These are phyloP conservation scores for Termitomyces sp. DNA, from an alignment of 1,284 basidiomycete genomes.

Conservation along the genomic window DNA sequence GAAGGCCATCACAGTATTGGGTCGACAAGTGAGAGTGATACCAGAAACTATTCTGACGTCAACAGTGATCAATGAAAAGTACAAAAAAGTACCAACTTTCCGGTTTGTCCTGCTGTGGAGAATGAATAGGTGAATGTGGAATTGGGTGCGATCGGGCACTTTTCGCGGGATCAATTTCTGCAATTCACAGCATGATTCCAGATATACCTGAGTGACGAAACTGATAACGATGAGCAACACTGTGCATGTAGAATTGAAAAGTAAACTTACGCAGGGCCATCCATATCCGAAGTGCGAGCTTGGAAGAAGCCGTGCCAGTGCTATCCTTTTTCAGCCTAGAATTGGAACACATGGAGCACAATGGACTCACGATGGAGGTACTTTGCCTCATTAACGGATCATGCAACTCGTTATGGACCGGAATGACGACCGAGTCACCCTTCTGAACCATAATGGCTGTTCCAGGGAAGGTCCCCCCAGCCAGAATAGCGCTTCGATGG, in stretches of 20 bases:
- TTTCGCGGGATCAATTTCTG: conserved; percentile 10
- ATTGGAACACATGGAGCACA: not conserved
- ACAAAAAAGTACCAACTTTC: conserved; percentile 19
- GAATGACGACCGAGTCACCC: conserved; percentile 22
- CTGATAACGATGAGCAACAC: conserved; percentile 14
- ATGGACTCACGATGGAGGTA: conserved; percentile 21
- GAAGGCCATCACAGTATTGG: conserved; percentile 41
- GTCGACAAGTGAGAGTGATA: conserved; percentile 37
- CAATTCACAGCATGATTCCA: no score
- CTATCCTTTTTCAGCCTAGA: conserved; percentile 20
- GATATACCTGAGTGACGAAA: conserved; percentile 19
- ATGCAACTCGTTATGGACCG: conserved; percentile 19
- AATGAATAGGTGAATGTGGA: conserved; percentile 28
- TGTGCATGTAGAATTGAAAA: not conserved
- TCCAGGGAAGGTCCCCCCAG: conserved; percentile 20
- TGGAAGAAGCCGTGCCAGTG: conserved; percentile 46
- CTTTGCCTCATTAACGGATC: conserved; percentile 21
- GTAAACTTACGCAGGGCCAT: conserved; percentile 26
- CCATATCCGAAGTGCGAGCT: conserved; percentile 29
- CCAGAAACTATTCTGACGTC: conserved; percentile 24
- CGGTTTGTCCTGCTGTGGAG: conserved; percentile 21
- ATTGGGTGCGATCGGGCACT: conserved; percentile 38
- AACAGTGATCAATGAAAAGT: not conserved
- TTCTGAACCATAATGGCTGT: conserved; percentile 20
- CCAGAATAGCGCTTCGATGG: conserved; percentile 16